phyloP scores from a whole-genome alignment of 768 basidiomycete genomes.

The Pisolithus tinctorius region DNA sequence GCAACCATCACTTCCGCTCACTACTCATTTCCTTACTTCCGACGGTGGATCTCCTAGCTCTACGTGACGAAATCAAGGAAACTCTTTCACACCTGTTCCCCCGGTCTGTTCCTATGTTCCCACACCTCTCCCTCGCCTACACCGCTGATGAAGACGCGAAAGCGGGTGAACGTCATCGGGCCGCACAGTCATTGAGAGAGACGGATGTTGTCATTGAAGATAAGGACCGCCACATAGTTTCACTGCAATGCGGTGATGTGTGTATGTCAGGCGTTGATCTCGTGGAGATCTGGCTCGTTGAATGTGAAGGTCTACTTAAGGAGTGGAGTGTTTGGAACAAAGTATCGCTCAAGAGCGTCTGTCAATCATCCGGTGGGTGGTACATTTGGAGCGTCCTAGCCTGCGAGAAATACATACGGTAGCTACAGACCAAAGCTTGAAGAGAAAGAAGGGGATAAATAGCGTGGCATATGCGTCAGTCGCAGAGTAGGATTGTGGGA shows the following conservation, averaged over 20 bases:
- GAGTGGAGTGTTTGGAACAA: conserved; percentile 47
- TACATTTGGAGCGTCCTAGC: background rate
- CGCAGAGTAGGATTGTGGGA: too few relatives aligned
- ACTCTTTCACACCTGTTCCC: conserved; percentile 32
- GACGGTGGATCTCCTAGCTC: conserved; percentile 35
- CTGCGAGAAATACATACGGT: background rate
- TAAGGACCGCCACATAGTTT: conserved; percentile 19
- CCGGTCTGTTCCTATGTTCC: conserved; percentile 46
- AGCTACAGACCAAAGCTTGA: background rate
- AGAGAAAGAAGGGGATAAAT: background rate
- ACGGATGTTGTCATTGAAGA: conserved; percentile 27
- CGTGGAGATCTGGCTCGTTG: conserved; percentile 51
- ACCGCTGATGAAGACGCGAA: conserved; percentile 57
- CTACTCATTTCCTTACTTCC: conserved; percentile 51
- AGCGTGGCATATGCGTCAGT: background rate
- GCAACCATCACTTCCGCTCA: conserved; percentile 64
- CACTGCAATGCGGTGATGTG: conserved; percentile 18
- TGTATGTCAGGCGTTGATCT: conserved; percentile 39
- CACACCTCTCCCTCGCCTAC: conserved; percentile 73
- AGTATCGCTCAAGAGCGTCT: conserved; percentile 9
- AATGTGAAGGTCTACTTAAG: conserved; percentile 55
- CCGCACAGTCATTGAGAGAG: conserved; percentile 36
- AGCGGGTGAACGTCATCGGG: conserved; percentile 38
- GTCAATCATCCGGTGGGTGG: too few relatives aligned
- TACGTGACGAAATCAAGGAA: conserved; percentile 45